Conservation (phyloP, 2,329 filamentous ascomycete genomes). For the Parastagonospora nodorum region DNA sequence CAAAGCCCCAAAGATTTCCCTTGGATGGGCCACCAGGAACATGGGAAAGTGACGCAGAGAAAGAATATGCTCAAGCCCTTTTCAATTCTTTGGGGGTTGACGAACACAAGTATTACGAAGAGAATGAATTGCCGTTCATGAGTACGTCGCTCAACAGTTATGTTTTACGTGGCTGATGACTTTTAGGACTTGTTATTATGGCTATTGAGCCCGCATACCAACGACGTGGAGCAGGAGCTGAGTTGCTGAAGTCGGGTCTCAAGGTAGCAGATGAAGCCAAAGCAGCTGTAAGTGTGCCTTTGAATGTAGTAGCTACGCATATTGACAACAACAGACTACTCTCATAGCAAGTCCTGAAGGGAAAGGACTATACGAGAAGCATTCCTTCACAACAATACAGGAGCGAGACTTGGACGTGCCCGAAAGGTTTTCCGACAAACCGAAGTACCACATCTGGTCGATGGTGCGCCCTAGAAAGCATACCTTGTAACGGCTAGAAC, state of each 20-base stretch:
- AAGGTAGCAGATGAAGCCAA: slow-evolving; percentile 6
- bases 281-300: slow-evolving; percentile 8
- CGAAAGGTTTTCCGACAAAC: slow-evolving; percentile 8
- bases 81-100: slow-evolving; percentile 1
- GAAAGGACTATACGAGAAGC: slow-evolving; percentile 8
- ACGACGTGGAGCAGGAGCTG: slow-evolving; percentile 7
- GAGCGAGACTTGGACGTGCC: slow-evolving; percentile 6
- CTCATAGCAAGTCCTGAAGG: slow-evolving; percentile 5
- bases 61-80: slow-evolving; percentile 14
- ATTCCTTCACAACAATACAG: not conserved
- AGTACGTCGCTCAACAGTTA: slow-evolving; percentile 3
- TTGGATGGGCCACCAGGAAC: slow-evolving; percentile 15
- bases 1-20: slow-evolving; percentile 5
- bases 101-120: slow-evolving; percentile 4
- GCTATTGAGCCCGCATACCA: slow-evolving; percentile 7
- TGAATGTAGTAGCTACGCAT: not conserved
- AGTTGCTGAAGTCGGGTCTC: slow-evolving; percentile 6
- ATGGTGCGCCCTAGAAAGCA: slow-evolving; percentile 3
- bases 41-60: slow-evolving; percentile 12
- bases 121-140: slow-evolving; percentile 9
- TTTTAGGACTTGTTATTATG: slow-evolving; percentile 10
- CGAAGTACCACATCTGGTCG: slow-evolving; percentile 2
- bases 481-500: not conserved
- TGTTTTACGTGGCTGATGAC: not conserved
- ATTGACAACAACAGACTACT: not conserved